phyloP scores from a whole-genome alignment of 2,329 filamentous ascomycete species.

The Leptodontidium sp. region DNA sequence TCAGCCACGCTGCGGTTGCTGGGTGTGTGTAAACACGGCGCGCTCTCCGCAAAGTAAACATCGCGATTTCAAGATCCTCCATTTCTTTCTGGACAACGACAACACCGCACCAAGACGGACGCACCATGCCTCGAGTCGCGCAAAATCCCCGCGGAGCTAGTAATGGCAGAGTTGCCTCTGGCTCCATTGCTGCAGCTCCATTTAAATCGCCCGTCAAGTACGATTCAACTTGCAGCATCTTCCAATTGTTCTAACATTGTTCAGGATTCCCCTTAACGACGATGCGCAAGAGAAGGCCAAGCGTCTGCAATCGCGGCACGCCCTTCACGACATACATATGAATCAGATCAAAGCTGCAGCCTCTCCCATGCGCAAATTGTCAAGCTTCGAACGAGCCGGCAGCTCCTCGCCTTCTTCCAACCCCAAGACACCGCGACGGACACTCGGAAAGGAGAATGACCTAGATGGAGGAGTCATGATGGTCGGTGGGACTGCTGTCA shows the following conservation, averaged over 20 bases:
- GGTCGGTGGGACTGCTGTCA: conserved; percentile 79
- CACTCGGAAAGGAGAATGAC: conserved; percentile 53
- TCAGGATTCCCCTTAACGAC: conserved; percentile 93
- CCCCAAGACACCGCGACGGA: conserved; percentile 60
- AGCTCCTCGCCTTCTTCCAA: conserved; percentile 64
- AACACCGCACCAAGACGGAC: conserved; percentile 20
- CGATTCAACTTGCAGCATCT: conserved; percentile 19
- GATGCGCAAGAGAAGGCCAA: conserved; percentile 91
- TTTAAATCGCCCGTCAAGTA: conserved; percentile 49
- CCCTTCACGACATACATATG: conserved; percentile 88
- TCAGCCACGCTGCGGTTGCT: neutral
- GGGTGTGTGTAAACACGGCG: conserved; percentile 32
- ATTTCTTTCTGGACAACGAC: conserved; percentile 20
- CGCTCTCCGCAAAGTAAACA: conserved; percentile 32
- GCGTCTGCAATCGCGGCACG: conserved; percentile 86
- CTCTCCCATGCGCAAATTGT: conserved; percentile 73
- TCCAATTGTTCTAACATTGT: conserved; percentile 11
- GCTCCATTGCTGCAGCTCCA: conserved; percentile 43
- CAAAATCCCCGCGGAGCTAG: conserved; percentile 52
- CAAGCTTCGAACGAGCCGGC: conserved; percentile 65
- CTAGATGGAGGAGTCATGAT: conserved; percentile 66
- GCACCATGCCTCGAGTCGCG: conserved; percentile 63
- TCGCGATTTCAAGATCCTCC: conserved; percentile 12
- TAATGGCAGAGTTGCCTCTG: conserved; percentile 52
- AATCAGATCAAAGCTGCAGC: conserved; percentile 88